Base-by-base conservation (phyloP, 768 basidiomycete genomes). In the Hydnum rufescens region DNA sequence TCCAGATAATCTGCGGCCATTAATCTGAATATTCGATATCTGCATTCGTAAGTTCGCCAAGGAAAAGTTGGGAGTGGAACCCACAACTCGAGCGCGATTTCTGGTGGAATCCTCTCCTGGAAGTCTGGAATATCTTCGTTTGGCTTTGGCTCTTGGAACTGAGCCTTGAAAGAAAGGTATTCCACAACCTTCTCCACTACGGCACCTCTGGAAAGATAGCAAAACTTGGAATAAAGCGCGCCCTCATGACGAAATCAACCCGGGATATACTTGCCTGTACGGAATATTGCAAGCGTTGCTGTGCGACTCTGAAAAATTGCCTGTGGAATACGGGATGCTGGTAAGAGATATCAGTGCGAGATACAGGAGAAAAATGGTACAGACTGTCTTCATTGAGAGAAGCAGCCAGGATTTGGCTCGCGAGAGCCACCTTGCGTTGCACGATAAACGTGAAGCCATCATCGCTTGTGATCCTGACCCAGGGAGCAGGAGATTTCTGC, bases 121-220 rank as follows among this genome's bases (percentile, higher is more conserved):
- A 89, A 81, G 58, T 95, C 89, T 3, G 88, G 86, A 22, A 83
- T 68, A 48, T 88, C 84, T 59, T 89, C 86, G 57, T 79, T 85
- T 4, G 75, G 67, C 0, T 73, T 75, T 1, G 68, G 69, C n/a
- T 73, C 72, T 55, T 80, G 77, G 61, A 86, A 88, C 55, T 87
- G 72, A 1, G 77, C 69, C 66, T 83, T 90, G 71, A 82, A 90
- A 30, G 75, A 69, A 68, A 93, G 83, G 62, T 88, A 95, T 64
- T 96, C 90, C 39, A 87, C 72, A 51, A 93, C 70, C 61, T 87
- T 90, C 65, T 90, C 85, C 1, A 86, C 75, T 32, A 93, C 78
- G 25, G 81, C 73, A 1, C 67, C 71, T 28, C 71, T 72, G 25
- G 8, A 47, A 13, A 28, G 36, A 22, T 39, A 13, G 36, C 44